These are phyloP conservation scores for Mycena olivaceomarginata DNA, from an alignment of 768 basidiomycete species.

Conservation along the genomic window DNA sequence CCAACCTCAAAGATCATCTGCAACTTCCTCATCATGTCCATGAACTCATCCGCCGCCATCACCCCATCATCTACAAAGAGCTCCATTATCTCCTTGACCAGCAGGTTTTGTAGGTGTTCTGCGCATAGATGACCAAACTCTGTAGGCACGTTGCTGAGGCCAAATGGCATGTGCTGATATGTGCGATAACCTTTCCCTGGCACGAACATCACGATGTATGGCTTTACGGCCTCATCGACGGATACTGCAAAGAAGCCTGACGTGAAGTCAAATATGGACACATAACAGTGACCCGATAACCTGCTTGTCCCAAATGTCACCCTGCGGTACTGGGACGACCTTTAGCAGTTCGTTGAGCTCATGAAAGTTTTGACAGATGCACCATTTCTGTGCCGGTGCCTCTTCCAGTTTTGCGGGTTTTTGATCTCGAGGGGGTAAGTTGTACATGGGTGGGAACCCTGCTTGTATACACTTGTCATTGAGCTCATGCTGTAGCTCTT, in stretches of 20 bases:
- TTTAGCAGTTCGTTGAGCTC: slow-evolving; percentile 38
- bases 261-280: slow-evolving; percentile 59
- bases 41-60: slow-evolving; percentile 54
- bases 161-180: slow-evolving; percentile 46
- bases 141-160: slow-evolving; percentile 57
- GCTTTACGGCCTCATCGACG: slow-evolving; percentile 43
- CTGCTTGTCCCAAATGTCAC: slow-evolving; percentile 60
- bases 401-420: no score
- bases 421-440: no score
- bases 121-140: slow-evolving; percentile 53
- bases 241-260: slow-evolving; percentile 56
- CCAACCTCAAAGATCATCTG: slow-evolving; percentile 48
- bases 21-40: slow-evolving; percentile 49
- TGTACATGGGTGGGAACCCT: no score
- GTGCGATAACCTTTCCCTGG: slow-evolving; percentile 59
- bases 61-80: slow-evolving; percentile 63
- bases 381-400: no score
- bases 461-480: slow-evolving; percentile 46
- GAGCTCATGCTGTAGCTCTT: slow-evolving; percentile 58
- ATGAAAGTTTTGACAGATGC: no score
- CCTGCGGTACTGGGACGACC: slow-evolving; percentile 54
- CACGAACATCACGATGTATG: slow-evolving; percentile 59
- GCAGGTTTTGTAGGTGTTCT: slow-evolving; percentile 46
- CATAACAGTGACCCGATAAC: slow-evolving; percentile 57
- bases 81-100: slow-evolving; percentile 48